phyloP scores from a whole-genome alignment of 2,329 filamentous ascomycete species.

The Arthrobotrys entomopaga region DNA sequence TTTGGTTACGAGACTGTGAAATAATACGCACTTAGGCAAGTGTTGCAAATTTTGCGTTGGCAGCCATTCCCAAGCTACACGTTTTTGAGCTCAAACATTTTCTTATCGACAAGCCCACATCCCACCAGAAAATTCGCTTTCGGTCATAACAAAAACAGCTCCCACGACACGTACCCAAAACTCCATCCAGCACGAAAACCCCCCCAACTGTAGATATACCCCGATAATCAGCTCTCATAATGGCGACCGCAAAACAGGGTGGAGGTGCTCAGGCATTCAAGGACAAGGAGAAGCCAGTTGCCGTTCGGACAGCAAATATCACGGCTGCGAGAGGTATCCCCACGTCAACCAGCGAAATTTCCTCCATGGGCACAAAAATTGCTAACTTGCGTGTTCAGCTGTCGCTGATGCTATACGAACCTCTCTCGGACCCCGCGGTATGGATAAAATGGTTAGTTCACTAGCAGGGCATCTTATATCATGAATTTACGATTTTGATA shows the following conservation, averaged over 20 bases:
- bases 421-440: constrained; percentile 93
- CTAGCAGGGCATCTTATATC: not conserved
- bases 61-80: constrained; percentile 7
- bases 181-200: constrained; percentile 11
- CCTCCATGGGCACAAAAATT: not conserved
- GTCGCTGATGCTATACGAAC: constrained; percentile 92
- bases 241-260: constrained; percentile 48
- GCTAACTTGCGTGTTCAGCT: constrained; percentile 67
- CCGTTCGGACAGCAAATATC: constrained; percentile 95
- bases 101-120: constrained; percentile 54
- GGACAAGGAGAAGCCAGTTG: constrained; percentile 95
- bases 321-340: constrained; percentile 88
- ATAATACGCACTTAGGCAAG: too few relatives aligned
- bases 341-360: constrained; percentile 12
- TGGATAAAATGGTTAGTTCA: constrained; percentile 87
- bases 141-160: constrained; percentile 17
- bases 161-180: constrained; percentile 44
- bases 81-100: constrained; percentile 46
- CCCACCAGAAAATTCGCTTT: constrained; percentile 54
- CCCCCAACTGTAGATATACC: constrained; percentile 11
- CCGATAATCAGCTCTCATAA: constrained; percentile 24
- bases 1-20: too few relatives aligned
- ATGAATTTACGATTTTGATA: constrained; percentile 54
- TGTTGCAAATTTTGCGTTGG: constrained; percentile 41
- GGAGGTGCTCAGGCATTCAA: constrained; percentile 48